A percentile compares a stretch with the other conserved stretches of the same genome.
phyloP scores from a whole-genome alignment of 441 rosid genomes.

The Arabidopsis hybrid region DNA sequence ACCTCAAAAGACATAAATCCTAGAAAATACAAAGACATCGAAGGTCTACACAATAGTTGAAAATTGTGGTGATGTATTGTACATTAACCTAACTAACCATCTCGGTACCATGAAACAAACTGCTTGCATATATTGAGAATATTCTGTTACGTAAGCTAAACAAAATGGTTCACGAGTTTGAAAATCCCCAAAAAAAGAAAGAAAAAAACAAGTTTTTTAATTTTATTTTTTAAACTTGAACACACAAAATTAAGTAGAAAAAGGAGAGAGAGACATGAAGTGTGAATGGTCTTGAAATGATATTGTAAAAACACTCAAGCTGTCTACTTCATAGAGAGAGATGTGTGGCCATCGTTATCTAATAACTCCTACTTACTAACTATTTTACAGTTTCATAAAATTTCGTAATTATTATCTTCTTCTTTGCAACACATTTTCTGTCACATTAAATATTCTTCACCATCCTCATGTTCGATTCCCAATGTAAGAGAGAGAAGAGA shows the following conservation, averaged over 20 bases:
- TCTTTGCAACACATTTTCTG: conserved; percentile 38
- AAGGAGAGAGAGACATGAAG: conserved; percentile 11
- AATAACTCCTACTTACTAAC: conserved; percentile 28
- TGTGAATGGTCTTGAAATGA: conserved; percentile 24
- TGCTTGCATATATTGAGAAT: conserved; percentile 41
- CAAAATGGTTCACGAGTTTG: conserved; percentile 37
- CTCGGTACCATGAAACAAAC: conserved; percentile 39
- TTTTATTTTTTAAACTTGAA: neutral
- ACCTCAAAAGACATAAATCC: conserved; percentile 32
- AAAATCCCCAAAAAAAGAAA: conserved; percentile 29
- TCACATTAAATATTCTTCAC: conserved; percentile 47
- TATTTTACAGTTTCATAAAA: conserved; percentile 25
- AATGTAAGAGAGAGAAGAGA: conserved; percentile 41
- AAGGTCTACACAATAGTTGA: conserved; percentile 39
- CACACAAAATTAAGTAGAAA: conserved; percentile 20
- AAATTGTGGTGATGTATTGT: conserved; percentile 28
- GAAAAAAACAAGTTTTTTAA: neutral
- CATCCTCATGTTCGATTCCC: conserved; percentile 42
- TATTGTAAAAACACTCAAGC: conserved; percentile 45
- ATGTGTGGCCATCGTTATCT: conserved; percentile 61
- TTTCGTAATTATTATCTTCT: conserved; percentile 25
- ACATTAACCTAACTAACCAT: conserved; percentile 39
- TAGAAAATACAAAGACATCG: conserved; percentile 38
- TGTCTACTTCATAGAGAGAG: conserved; percentile 27
- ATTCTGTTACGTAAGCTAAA: conserved; percentile 41